phyloP scores from a whole-genome alignment of 345 rosid genomes.

The Pistacia integerrima region DNA sequence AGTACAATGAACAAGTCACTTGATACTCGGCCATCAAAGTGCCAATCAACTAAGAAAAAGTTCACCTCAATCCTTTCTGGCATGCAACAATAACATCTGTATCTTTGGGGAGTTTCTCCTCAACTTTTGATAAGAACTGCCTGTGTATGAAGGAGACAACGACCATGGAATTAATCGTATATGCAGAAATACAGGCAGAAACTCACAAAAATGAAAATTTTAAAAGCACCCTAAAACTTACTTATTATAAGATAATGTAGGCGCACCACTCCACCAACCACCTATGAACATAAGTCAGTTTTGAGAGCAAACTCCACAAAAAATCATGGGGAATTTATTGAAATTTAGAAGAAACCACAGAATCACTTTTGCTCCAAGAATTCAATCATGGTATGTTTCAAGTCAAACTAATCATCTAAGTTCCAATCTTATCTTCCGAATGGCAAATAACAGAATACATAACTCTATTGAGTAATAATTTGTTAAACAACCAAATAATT shows the following conservation, averaged over 20 bases:
- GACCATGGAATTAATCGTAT: conserved; percentile 8
- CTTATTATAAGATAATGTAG: conserved; percentile 68
- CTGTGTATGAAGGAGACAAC: conserved; percentile 41
- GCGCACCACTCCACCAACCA: conserved; percentile 98
- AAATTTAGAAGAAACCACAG: not conserved
- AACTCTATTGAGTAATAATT: not conserved
- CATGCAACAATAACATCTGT: conserved; percentile 84
- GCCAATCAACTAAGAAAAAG: not conserved
- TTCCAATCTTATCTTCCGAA: not conserved
- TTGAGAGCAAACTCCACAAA: not conserved
- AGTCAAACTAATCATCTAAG: conserved; percentile 9
- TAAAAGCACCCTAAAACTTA: conserved; percentile 28
- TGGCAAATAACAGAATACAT: not conserved
- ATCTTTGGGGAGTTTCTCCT: conserved; percentile 80
- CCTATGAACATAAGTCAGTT: conserved; percentile 49
- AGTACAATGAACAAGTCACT: not conserved
- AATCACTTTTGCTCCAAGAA: not conserved
- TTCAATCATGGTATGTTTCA: not conserved
- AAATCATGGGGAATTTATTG: not conserved
- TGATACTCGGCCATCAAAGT: not conserved
- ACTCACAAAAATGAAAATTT: conserved; percentile 8
- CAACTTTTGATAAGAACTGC: conserved; percentile 63
- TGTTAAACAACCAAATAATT: conserved; percentile 8
- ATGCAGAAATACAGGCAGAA: conserved; percentile 8
- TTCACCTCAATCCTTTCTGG: conserved; percentile 93